Percentiles rank a stretch among this genome's conserved stretches.
These are phyloP conservation scores for Dioscorea dumetorum DNA, from an alignment of 106 monocot species.

Conservation along the genomic window DNA sequence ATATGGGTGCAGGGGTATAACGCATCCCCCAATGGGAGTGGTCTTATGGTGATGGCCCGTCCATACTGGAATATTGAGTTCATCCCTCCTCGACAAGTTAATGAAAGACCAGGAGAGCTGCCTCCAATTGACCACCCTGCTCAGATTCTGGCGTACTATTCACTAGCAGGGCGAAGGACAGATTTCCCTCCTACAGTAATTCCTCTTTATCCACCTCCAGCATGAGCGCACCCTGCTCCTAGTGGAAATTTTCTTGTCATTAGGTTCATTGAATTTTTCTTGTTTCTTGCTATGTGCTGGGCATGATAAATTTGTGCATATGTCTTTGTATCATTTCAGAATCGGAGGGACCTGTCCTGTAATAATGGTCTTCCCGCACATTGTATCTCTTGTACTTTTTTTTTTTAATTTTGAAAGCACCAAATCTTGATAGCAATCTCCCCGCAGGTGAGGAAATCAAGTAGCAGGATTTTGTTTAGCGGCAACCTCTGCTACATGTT, in stretches of 20 bases:
- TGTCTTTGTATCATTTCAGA: conserved; percentile 7
- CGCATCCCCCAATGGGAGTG: conserved; percentile 36
- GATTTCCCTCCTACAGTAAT: conserved; percentile 58
- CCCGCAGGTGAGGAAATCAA: no score
- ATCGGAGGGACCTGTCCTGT: conserved; percentile 4
- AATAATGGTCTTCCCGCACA: conserved; percentile 12
- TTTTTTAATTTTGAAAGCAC: no score
- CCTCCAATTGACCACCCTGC: conserved; percentile 34
- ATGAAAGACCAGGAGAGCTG: background rate
- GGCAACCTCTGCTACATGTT: no score
- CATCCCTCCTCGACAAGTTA: conserved; percentile 37
- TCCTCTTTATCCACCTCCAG: conserved; percentile 31
- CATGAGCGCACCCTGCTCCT: conserved; percentile 9
- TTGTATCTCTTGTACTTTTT: no score
- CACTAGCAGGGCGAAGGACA: conserved; percentile 68
- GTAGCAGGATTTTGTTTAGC: no score
- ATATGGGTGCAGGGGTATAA: conserved; percentile 90
- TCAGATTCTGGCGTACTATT: conserved; percentile 88
- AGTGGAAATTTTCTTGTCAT: no score
- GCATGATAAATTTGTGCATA: background rate
- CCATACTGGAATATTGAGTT: conserved; percentile 92
- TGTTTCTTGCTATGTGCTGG: no score
- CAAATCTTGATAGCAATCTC: no score
- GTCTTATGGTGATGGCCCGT: conserved; percentile 62
- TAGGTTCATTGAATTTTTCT: no score